Percentiles rank a stretch among this genome's conserved stretches.
phyloP scores from a whole-genome alignment of 495 filamentous ascomycete species.

The Podospora tetraspora region DNA sequence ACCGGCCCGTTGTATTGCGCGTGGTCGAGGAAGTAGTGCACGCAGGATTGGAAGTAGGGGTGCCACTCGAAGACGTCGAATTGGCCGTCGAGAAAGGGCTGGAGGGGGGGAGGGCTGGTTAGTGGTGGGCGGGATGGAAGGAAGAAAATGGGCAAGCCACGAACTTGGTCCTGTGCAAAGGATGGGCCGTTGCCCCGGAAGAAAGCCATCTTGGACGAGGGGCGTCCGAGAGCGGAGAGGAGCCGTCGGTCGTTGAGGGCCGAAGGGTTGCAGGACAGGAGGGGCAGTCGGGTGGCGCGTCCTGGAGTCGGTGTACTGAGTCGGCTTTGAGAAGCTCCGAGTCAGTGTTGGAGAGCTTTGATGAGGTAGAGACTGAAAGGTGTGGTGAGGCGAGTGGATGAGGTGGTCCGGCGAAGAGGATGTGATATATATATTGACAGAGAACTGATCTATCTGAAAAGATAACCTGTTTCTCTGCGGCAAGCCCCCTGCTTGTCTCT shows the following conservation, averaged over 20 bases:
- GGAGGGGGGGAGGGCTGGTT: not conserved
- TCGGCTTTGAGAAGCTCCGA: not conserved
- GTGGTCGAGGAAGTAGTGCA: constrained; percentile 87
- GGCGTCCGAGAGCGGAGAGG: not conserved
- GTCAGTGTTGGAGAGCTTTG: not conserved
- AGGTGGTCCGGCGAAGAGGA: not conserved
- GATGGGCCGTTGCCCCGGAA: constrained; percentile 14
- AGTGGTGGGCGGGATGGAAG: not conserved
- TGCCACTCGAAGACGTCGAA: constrained; percentile 95
- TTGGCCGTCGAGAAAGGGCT: constrained; percentile 37
- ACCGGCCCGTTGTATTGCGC: constrained; percentile 78
- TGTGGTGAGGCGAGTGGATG: not conserved
- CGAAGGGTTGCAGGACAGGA: not conserved
- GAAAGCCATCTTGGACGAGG: constrained; percentile 23
- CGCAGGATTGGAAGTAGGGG: constrained; percentile 85
- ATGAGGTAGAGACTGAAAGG: not conserved
- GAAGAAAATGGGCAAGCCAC: not conserved
- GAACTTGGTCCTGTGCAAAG: constrained; percentile 32
- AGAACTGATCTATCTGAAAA: not conserved
- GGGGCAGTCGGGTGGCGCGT: not conserved
- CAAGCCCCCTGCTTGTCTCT: not conserved
- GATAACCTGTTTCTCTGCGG: not conserved
- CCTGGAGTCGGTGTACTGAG: not conserved
- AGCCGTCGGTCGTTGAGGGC: not conserved
- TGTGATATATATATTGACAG: not conserved